Conservation (phyloP, 1,284 basidiomycete species). For the Rhizoctonia solani region DNA sequence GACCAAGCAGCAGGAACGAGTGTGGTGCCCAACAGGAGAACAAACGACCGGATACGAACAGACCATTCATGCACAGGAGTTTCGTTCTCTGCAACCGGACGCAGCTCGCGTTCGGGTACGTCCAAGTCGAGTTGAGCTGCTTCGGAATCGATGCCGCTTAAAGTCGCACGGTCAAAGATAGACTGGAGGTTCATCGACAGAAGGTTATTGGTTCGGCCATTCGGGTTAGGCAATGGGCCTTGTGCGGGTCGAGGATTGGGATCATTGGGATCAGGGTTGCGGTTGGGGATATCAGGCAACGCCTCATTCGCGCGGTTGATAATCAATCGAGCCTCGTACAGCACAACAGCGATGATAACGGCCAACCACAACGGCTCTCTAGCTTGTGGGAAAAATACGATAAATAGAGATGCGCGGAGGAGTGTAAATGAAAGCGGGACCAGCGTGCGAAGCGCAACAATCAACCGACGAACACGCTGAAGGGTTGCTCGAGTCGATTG, state of each 20-base stretch:
- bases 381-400: conserved; percentile 79
- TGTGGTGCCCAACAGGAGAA: conserved; percentile 61
- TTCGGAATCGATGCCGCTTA: conserved; percentile 61
- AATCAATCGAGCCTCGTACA: conserved; percentile 66
- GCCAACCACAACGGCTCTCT: conserved; percentile 72
- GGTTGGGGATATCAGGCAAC: conserved; percentile 38
- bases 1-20: conserved; percentile 78
- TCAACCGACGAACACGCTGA: conserved; percentile 34
- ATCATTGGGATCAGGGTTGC: background rate
- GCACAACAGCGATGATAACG: conserved; percentile 67
- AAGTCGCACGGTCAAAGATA: conserved; percentile 59
- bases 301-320: conserved; percentile 31
- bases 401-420: conserved; percentile 67
- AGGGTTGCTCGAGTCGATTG: background rate
- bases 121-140: conserved; percentile 53
- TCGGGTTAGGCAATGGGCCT: too few relatives aligned
- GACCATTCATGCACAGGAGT: conserved; percentile 50
- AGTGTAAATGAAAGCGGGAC: conserved; percentile 67
- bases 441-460: conserved; percentile 44
- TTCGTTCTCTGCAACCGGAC: conserved; percentile 32
- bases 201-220: conserved; percentile 11
- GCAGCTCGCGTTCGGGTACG: conserved; percentile 40
- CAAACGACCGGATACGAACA: conserved; percentile 60
- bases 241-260: background rate
- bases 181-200: conserved; percentile 39